phyloP scores from a whole-genome alignment of 495 filamentous ascomycete species.

The Penicillium parvum region DNA sequence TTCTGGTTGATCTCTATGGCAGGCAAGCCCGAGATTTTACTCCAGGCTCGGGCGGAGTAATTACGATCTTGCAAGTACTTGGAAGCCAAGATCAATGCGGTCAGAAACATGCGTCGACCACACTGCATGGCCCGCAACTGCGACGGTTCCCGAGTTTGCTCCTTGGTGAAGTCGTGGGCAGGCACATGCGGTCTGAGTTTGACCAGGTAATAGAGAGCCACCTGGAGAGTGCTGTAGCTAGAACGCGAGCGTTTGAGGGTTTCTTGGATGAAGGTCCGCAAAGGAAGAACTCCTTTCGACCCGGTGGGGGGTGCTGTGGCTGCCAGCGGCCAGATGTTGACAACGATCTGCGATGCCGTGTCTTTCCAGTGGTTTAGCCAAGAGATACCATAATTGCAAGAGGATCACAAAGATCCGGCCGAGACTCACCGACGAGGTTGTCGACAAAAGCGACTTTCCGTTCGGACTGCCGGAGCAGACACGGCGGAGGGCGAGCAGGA shows the following conservation, averaged over 20 bases:
- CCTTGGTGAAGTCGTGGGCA: conserved; percentile 75
- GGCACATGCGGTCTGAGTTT: conserved; percentile 91
- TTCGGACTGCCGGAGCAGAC: conserved; percentile 83
- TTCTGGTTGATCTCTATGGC: conserved; percentile 93
- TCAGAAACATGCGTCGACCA: conserved; percentile 95
- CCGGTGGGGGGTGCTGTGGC: conserved; percentile 45
- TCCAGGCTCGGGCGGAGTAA: conserved; percentile 95
- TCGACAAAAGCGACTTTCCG: conserved; percentile 96
- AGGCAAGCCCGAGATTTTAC: conserved; percentile 92
- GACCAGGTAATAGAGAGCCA: conserved; percentile 93
- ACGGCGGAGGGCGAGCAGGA: conserved; percentile 66
- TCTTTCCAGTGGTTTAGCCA: conserved; percentile 55
- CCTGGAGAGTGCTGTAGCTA: conserved; percentile 95
- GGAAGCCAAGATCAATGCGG: conserved; percentile 86
- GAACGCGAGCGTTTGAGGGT: conserved; percentile 90
- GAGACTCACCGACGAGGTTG: conserved; percentile 91
- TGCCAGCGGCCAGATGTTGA: conserved; percentile 87
- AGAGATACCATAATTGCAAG: not conserved
- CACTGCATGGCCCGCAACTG: conserved; percentile 83
- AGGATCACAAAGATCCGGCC: conserved; percentile 18
- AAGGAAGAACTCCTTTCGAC: conserved; percentile 70
- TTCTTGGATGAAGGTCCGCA: conserved; percentile 95
- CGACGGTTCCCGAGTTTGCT: conserved; percentile 73
- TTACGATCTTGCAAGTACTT: conserved; percentile 98
- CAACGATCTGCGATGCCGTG: conserved; percentile 94